Conservation (phyloP, 495 filamentous ascomycete species). For the Cenococcum geophilum region DNA sequence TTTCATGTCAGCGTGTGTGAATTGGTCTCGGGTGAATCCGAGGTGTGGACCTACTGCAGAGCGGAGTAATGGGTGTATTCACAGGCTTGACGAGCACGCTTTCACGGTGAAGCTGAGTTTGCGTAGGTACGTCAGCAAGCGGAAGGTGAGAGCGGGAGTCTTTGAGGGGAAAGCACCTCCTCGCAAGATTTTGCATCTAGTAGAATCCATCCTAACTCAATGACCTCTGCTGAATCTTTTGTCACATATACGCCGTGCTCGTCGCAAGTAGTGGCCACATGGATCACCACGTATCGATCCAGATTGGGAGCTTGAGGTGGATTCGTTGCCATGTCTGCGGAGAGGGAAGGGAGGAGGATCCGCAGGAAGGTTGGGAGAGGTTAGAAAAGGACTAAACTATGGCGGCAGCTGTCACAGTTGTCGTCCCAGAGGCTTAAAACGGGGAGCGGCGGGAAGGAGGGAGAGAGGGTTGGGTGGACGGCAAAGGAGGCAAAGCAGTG, state of each 20-base stretch:
- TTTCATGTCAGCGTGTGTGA: conserved; percentile 19
- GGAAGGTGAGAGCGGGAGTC: conserved; percentile 1
- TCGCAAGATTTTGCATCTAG: conserved; percentile 85
- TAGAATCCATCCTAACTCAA: conserved; percentile 96
- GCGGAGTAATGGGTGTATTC: conserved; percentile 95
- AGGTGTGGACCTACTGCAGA: conserved; percentile 77
- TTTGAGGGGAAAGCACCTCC: conserved; percentile 55
- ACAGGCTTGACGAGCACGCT: conserved; percentile 95
- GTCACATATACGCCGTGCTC: conserved; percentile 99
- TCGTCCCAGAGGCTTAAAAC: background rate
- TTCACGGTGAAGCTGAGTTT: conserved; percentile 75
- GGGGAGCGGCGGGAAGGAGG: background rate
- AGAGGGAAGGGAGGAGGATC: background rate
- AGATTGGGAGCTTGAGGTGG: conserved; percentile 51
- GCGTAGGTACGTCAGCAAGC: conserved; percentile 22
- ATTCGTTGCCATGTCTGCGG: conserved; percentile 34
- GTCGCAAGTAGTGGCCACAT: conserved; percentile 97
- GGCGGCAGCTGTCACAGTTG: background rate
- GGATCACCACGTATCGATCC: conserved; percentile 94
- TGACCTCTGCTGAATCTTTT: conserved; percentile 97
- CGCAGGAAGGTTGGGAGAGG: background rate
- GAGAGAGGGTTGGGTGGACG: background rate
- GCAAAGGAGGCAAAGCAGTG: too few relatives aligned
- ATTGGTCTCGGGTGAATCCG: background rate
- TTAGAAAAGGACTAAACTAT: background rate